Conservation (phyloP, 305 asterid genomes). For the Withania somnifera region DNA sequence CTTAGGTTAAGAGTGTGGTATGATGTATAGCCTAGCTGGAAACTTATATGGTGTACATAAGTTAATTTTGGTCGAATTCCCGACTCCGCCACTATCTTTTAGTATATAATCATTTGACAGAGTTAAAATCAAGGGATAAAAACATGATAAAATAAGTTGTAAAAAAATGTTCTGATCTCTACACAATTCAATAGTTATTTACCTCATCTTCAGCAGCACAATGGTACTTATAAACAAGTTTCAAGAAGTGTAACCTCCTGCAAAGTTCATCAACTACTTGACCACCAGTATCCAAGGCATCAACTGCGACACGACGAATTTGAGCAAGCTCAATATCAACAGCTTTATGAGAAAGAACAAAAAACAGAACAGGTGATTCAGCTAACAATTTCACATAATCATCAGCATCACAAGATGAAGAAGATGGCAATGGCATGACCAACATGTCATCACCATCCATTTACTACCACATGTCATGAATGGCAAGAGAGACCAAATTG, state of each 20-base stretch:
- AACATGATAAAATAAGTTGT: not conserved
- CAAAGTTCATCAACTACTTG: slow-evolving; percentile 34
- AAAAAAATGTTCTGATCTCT: not conserved
- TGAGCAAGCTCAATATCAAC: slow-evolving; percentile 46
- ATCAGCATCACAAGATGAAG: slow-evolving; percentile 14
- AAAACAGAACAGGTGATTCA: slow-evolving; percentile 70
- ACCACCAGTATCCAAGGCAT: slow-evolving; percentile 25
- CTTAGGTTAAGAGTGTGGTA: no score
- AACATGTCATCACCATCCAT: slow-evolving; percentile 48
- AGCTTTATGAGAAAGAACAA: slow-evolving; percentile 69
- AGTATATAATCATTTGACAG: not conserved
- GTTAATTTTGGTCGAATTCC: no score
- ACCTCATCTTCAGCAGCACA: slow-evolving; percentile 90
- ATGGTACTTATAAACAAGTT: slow-evolving; percentile 59
- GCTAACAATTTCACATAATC: slow-evolving; percentile 16
- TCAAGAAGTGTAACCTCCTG: slow-evolving; percentile 60
- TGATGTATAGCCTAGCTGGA: no score
- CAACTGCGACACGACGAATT: slow-evolving; percentile 39
- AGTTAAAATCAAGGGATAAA: not conserved
- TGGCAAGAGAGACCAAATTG: slow-evolving; percentile 25
- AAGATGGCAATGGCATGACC: slow-evolving; percentile 11
- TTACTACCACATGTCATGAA: slow-evolving; percentile 31
- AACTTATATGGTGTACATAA: no score
- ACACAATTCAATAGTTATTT: not conserved
- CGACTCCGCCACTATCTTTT: no score